phyloP scores from a whole-genome alignment of 768 basidiomycete species.

The Pleurotus tuber-regium region DNA sequence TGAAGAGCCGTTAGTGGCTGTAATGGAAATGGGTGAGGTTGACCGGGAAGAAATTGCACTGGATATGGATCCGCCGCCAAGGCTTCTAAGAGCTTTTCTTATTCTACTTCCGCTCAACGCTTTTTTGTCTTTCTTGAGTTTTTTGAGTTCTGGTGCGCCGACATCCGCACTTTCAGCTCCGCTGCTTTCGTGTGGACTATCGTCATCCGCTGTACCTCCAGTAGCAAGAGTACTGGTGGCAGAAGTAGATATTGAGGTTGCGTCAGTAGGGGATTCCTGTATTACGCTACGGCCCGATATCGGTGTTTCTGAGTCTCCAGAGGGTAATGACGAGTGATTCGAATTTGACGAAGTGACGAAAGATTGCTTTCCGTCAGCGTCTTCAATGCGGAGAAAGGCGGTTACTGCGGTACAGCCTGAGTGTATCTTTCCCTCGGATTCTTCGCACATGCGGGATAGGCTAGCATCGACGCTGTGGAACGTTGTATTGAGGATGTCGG shows the following conservation, averaged over 20 bases:
- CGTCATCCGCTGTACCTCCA: conserved; percentile 14
- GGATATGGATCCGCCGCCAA: conserved; percentile 39
- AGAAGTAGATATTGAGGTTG: conserved; percentile 14
- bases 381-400: conserved; percentile 92
- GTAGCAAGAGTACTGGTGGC: no score
- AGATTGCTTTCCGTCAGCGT: conserved; percentile 67
- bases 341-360: conserved; percentile 42
- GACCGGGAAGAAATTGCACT: conserved; percentile 30
- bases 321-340: conserved; percentile 25
- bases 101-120: conserved; percentile 48
- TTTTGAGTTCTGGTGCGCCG: conserved; percentile 31
- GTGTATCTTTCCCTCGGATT: conserved; percentile 89
- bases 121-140: conserved; percentile 41
- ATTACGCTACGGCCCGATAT: conserved; percentile 29
- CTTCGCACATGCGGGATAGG: conserved; percentile 81
- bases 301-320: conserved; percentile 29
- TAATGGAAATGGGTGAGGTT: conserved; percentile 26
- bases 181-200: conserved; percentile 39
- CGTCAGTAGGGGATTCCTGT: conserved; percentile 17
- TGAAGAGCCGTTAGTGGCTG: not conserved
- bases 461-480: conserved; percentile 90
- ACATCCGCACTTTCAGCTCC: conserved; percentile 41
- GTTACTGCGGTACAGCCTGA: conserved; percentile 97
- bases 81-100: conserved; percentile 52
- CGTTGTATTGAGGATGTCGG: conserved; percentile 88